A percentile compares a stretch with the other conserved stretches of the same genome.
These are phyloP conservation scores for Sequoia sempervirens DNA, from an alignment of 75 land plant genomes.

Conservation along the genomic window DNA sequence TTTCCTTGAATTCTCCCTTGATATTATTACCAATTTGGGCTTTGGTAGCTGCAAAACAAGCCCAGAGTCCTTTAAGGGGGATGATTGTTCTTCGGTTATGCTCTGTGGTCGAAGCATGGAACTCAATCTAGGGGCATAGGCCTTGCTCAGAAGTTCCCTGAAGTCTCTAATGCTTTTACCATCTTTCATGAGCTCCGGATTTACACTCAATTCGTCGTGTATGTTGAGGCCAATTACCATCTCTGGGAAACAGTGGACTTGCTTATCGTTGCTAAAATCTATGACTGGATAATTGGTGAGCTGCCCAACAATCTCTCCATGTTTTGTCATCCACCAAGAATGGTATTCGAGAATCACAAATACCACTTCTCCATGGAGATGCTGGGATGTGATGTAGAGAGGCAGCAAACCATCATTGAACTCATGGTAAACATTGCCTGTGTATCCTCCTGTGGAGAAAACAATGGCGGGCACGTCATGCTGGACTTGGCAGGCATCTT, in stretches of 20 bases:
- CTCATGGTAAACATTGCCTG: constrained; percentile 80
- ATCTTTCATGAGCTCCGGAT: constrained; percentile 15
- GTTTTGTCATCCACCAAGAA: constrained; percentile 78
- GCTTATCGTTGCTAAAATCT: constrained; percentile 35
- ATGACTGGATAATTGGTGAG: constrained; percentile 58
- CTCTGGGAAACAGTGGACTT: constrained; percentile 71
- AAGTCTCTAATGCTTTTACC: constrained; percentile 21
- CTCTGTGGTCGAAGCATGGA: not conserved
- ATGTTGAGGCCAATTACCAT: constrained; percentile 33
- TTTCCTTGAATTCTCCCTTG: constrained; percentile 19
- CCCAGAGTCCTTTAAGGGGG: not conserved
- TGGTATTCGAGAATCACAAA: constrained; percentile 71
- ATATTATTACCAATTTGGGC: constrained; percentile 28
- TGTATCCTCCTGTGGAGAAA: constrained; percentile 81
- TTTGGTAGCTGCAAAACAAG: not conserved
- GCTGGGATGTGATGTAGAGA: constrained; percentile 34
- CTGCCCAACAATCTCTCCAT: constrained; percentile 54
- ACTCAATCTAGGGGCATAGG: not conserved
- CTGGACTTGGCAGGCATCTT: constrained; percentile 37
- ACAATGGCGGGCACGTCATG: constrained; percentile 67
- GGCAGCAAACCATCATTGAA: constrained; percentile 77
- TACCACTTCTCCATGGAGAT: constrained; percentile 34
- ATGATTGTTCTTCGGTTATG: too few species aligned
- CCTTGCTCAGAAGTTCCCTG: constrained; percentile 7
- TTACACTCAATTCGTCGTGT: constrained; percentile 36